phyloP scores from a whole-genome alignment of 2,329 filamentous ascomycete species.

The Aspergillus viridinutans region DNA sequence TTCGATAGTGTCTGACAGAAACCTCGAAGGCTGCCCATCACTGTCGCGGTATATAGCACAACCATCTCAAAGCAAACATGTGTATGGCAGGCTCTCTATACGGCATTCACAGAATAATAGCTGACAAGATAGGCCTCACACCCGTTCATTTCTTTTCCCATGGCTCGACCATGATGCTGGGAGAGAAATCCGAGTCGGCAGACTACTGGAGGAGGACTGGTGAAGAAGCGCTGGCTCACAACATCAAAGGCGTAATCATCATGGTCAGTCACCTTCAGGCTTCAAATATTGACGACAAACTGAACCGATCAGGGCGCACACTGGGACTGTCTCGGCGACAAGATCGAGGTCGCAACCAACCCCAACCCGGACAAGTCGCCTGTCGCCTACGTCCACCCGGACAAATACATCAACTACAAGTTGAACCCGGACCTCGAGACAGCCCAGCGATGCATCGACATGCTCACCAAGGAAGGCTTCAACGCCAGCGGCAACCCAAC shows the following conservation, averaged over 20 bases:
- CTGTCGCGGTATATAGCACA: too few species aligned
- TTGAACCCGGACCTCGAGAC: constrained; percentile 57
- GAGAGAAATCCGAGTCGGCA: constrained; percentile 58
- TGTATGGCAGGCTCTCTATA: too few species aligned
- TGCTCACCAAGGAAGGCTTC: constrained; percentile 52
- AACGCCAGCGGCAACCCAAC: constrained; percentile 48
- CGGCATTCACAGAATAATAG: too few species aligned
- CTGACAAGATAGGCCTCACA: constrained; percentile 28
- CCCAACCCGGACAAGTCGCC: constrained; percentile 58
- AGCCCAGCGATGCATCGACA: constrained; percentile 46
- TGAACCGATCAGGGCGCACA: constrained; percentile 52
- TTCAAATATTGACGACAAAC: neutral
- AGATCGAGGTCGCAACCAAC: constrained; percentile 59
- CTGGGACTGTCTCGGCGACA: constrained; percentile 56
- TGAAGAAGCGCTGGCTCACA: constrained; percentile 56
- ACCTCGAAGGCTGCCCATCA: too few species aligned
- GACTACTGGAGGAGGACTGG: constrained; percentile 64
- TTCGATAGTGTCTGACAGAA: too few species aligned
- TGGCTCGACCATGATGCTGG: constrained; percentile 69
- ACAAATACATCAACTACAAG: constrained; percentile 60
- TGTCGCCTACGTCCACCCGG: constrained; percentile 63
- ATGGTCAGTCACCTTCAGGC: constrained; percentile 46
- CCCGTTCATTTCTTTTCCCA: constrained; percentile 67
- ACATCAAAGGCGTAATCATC: constrained; percentile 61
- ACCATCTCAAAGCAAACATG: too few species aligned